phyloP scores from a whole-genome alignment of 306 rosid species.

The Cercis canadensis region DNA sequence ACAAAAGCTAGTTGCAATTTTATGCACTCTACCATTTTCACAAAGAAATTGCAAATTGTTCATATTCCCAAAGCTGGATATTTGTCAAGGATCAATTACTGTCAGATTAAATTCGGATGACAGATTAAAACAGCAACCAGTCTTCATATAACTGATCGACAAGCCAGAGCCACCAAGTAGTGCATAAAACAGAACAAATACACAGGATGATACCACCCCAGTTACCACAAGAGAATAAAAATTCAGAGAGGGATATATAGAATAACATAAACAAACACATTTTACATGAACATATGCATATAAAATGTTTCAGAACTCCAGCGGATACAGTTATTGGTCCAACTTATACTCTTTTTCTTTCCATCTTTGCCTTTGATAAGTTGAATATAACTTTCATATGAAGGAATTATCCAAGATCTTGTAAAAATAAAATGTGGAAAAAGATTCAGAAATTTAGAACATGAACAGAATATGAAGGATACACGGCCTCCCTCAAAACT shows the following conservation, averaged over 20 bases:
- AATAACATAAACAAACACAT: constrained; percentile 17
- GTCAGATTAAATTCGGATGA: constrained; percentile 29
- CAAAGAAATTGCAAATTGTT: constrained; percentile 88
- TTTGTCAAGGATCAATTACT: constrained; percentile 57
- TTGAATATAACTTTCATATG: background rate
- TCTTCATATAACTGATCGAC: background rate
- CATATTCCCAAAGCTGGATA: constrained; percentile 73
- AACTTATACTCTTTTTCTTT: too few species aligned
- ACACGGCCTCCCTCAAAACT: constrained; percentile 96
- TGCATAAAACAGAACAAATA: constrained; percentile 21
- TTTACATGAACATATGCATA: constrained; percentile 14
- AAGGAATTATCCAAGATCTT: constrained; percentile 27
- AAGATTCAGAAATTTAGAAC: constrained; percentile 35
- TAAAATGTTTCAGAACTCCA: constrained; percentile 32
- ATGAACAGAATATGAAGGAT: constrained; percentile 64
- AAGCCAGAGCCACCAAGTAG: background rate
- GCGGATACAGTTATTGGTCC: background rate
- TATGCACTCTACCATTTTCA: constrained; percentile 93
- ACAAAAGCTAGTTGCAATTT: constrained; percentile 95
- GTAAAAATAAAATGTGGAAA: constrained; percentile 25
- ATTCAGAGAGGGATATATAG: constrained; percentile 9
- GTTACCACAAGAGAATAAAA: constrained; percentile 17
- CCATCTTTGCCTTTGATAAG: too few species aligned
- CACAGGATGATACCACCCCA: constrained; percentile 1
- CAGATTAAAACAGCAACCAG: constrained; percentile 30